Evolutionary conservation across 441 rosid species (phyloP), one percentile per base, ranked within the genome.

Genomic region (Erodium moschatum): DNA sequence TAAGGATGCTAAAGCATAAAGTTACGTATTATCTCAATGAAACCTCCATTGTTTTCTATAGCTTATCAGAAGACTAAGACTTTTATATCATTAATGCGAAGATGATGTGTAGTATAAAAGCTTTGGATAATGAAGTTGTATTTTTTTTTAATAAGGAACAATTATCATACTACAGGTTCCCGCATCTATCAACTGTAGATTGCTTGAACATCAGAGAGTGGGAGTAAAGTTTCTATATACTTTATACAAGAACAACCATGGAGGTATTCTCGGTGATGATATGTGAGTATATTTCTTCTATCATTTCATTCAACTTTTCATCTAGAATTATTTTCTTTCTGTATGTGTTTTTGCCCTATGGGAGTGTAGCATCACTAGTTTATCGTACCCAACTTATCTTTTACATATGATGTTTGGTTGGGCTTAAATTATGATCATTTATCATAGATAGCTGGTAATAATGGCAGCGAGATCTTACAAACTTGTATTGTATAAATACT

Each of bases 231-330:
- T 93, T 79, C 75, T 93, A 56, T 88, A 82, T 71, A 82, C 78
- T 77, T 78, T 93, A 27, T 88, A 88, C 74, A 81, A 58, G 82
- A 82, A 82, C 76, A 88, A 91, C 73, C 89, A 89, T 80, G 98
- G 98, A 4, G 98, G 97, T 31, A 76, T 91, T 78, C 96, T 91
- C 69, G 98, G 98, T 38, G 97, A 93, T 82, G 98, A 93, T 81
- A 93, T 93, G 98, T 93, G 81, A 81, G 91, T 81, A 68, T 42
- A 20, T 69, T 67, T 13, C 5, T 58, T 70, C 24, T 19, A 6
- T 20, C n/a, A 5, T 42, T 66, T 19, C n/a, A 52, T 35, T 38
- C 12, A 38, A 33, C 18, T 65, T 27, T 18, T 10, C 21, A 33
- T 35, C 4, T 42, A 44, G 13, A 67, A 66, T 19, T 15, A 31